phyloP scores from a whole-genome alignment of 352 stramenopile genomes.

The Pythium plurisporium region DNA sequence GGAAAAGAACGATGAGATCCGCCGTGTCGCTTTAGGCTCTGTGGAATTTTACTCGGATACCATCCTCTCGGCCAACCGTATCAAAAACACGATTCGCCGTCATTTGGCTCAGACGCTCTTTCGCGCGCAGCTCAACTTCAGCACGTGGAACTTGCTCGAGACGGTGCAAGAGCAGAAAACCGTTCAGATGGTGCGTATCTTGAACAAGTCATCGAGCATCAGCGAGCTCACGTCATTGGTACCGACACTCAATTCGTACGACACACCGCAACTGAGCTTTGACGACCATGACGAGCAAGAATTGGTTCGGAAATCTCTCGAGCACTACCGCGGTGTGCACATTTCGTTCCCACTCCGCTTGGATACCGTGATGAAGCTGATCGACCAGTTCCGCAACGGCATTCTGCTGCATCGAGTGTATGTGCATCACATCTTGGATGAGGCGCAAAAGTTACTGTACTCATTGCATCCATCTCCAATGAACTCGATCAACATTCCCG shows the following conservation, averaged over 20 bases:
- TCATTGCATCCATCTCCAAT: conserved; percentile 48
- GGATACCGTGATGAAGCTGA: conserved; percentile 75
- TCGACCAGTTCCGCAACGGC: conserved; percentile 84
- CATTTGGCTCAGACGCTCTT: conserved; percentile 75
- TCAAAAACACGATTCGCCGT: conserved; percentile 69
- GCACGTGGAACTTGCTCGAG: conserved; percentile 81
- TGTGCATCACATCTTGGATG: conserved; percentile 69
- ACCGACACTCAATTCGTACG: conserved; percentile 64
- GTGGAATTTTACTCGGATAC: conserved; percentile 79
- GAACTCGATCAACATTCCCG: conserved; percentile 71
- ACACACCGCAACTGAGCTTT: conserved; percentile 43
- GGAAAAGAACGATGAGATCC: conserved; percentile 37
- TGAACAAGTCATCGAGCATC: conserved; percentile 81
- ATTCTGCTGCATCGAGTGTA: conserved; percentile 75
- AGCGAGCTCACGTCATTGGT: conserved; percentile 78
- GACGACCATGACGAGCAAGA: conserved; percentile 56
- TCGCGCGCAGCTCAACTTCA: conserved; percentile 81
- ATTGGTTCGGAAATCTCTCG: conserved; percentile 52
- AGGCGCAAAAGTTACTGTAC: conserved; percentile 51
- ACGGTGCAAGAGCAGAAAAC: conserved; percentile 79
- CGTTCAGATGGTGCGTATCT: conserved; percentile 80
- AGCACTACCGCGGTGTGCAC: conserved; percentile 70
- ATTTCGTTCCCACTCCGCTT: conserved; percentile 66
- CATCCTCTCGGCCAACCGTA: conserved; percentile 73
- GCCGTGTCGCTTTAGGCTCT: conserved; percentile 53